A percentile compares a stretch with the other conserved stretches of the same genome.
These are phyloP conservation scores for Hirsutella thompsonii DNA, from an alignment of 2,329 filamentous ascomycete species.

Conservation along the genomic window DNA sequence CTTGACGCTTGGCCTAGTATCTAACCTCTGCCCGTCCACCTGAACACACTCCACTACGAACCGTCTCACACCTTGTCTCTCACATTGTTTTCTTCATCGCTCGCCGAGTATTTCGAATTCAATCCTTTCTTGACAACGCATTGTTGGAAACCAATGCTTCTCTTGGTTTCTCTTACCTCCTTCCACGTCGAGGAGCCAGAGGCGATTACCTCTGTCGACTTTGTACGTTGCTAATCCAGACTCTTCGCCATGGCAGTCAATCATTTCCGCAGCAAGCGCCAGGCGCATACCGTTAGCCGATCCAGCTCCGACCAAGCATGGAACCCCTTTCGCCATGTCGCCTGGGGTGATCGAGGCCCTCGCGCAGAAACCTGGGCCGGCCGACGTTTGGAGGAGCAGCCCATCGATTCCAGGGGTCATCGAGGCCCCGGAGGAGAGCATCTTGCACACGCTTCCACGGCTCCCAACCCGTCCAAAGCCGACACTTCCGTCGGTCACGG, in stretches of 20 bases:
- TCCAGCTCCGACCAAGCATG: constrained; percentile 22
- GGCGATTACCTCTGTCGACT: too few species aligned
- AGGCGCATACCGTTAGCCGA: constrained; percentile 29
- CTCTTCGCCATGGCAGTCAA: constrained; percentile 25
- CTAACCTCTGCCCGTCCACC: too few species aligned
- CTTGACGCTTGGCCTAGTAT: too few species aligned
- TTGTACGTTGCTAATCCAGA: too few species aligned
- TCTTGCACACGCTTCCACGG: constrained; percentile 22
- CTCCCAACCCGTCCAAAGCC: constrained; percentile 8
- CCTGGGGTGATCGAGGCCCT: constrained; percentile 16
- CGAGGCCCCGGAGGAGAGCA: constrained; percentile 13
- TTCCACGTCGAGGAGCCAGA: too few species aligned
- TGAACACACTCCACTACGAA: too few species aligned
- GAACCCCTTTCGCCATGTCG: constrained; percentile 32
- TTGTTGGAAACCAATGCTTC: too few species aligned
- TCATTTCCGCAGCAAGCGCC: constrained; percentile 28
- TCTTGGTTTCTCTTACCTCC: too few species aligned
- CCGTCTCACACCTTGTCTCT: too few species aligned
- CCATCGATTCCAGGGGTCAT: constrained; percentile 3
- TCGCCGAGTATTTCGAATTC: too few species aligned
- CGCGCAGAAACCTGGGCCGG: constrained; percentile 22
- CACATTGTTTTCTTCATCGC: too few species aligned
- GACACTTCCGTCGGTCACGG: background rate
- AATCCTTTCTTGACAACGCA: too few species aligned
- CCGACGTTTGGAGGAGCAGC: constrained; percentile 18